Evolutionary conservation across 805 yeast species (phyloP), one percentile per base, ranked within the genome.

Genomic region (Sugiyamaella chiloensis): DNA sequence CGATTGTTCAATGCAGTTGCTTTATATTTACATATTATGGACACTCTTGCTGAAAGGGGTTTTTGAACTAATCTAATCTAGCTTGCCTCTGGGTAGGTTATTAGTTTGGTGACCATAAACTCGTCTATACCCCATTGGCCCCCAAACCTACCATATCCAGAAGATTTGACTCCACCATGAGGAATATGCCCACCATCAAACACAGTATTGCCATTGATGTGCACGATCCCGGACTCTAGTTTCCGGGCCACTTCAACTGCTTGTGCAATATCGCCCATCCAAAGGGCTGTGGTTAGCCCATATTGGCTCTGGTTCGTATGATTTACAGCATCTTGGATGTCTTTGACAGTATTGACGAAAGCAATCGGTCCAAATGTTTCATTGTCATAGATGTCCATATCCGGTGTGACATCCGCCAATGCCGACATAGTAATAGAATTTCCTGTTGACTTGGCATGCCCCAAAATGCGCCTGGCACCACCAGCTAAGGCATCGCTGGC

Each of bases 311-410:
- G 76, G 67, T 85, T 85, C 46, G 88, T 89, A 68, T 73, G 67
- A 44, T 69, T 71, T 51, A 85, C 71, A 43, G 77, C 87, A 65
- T 85, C 87, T 54, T 84, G 88, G 52, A 77, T 70, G 47, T 81
- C 73, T 59, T 71, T 74, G 66, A 85, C 85, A 64, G 81, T 81
- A 58, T 80, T 67, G 49, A 83, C 75, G 45, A 86, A 80, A 54
- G 80, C 81, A 52, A 84, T 84, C 31, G 93, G 93, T 54, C 91
- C 93, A 57, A 85, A 85, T 59, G 84, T 81, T 72, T 85, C 93
- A 60, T 83, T 88, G 61, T 73, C 76, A 53, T 81, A 84, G 61
- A 85, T 75, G 60, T 71, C 67, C 81, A 78, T 80, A n/a, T 70
- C 49, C n/a, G 46, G 40, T 4, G 52, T 72, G 52, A 84, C 89